Evolutionary conservation across 768 basidiomycete species (phyloP), one percentile per base, ranked within the genome.

Genomic region (Brasilioporus rufonigricans): DNA sequence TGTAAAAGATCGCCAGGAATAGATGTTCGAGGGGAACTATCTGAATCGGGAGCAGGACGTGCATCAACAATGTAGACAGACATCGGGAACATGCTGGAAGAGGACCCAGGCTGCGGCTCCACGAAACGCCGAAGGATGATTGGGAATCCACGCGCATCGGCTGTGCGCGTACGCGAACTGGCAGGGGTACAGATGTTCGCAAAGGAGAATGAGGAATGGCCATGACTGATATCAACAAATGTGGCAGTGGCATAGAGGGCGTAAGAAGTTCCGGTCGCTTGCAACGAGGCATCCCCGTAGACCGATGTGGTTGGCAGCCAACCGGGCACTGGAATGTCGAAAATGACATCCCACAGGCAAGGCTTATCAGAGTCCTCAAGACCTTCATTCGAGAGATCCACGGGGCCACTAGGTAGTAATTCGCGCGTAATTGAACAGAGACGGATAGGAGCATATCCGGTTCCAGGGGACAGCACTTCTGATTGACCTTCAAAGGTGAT

Each of bases 401-500:
- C 57, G 12, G 82, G 76, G 12, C 76, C 76, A n/a, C 67, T 62
- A 18, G 51, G 57, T 26, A 72, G 51, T 21, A 95, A 78, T 60
- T 89, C 83, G 45, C 82, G 81, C 19, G 84, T 81, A 46, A 88
- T 66, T 16, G 81, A 75, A 65, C 85, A 87, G 16, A 96, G 74
- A 43, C 92, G 86, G 29, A 84, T 53, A 10, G 84, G 78, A 14
- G 80, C 75, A 66, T 95, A 95, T 55, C 89, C 84, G 31, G 82
- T 79, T 38, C 71, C 72, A 7, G 81, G 78, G 12, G 85, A 81
- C 56, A 86, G 74, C 23, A 85, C 77, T 67, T 96, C 93, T 19
- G 84, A 79, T 70, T 93, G 91, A 26, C 93, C 93, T 64, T 97
- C 93, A 54, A 97, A 91, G 4, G 82, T 84, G 61, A 97, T 67